Evolutionary conservation across 805 yeast genomes (phyloP).

Genomic region (Teunomyces kruisii): DNA sequence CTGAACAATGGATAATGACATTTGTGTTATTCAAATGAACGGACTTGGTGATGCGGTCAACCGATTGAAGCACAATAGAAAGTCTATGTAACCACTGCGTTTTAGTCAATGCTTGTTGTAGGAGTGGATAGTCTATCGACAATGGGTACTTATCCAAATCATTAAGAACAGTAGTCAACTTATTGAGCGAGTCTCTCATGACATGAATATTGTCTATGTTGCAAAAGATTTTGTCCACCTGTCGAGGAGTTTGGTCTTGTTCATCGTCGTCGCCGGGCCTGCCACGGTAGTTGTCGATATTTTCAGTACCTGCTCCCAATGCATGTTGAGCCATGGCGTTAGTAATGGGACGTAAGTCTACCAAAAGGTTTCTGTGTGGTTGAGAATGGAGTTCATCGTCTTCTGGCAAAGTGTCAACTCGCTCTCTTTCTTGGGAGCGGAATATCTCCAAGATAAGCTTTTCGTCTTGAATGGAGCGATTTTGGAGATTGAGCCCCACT

Average conservation of each 20-base stretch:
- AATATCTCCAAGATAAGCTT: conserved; percentile 74
- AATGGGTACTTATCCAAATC: conserved; percentile 63
- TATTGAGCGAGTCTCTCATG: conserved; percentile 79
- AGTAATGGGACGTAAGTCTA: conserved; percentile 89
- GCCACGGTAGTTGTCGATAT: conserved; percentile 77
- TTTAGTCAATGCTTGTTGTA: conserved; percentile 55
- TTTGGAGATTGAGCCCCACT: conserved; percentile 79
- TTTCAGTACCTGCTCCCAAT: conserved; percentile 96
- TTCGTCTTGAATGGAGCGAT: conserved; percentile 90
- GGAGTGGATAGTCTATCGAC: conserved; percentile 18
- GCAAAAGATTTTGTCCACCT: conserved; percentile 69
- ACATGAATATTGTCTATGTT: conserved; percentile 96
- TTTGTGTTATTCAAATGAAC: conserved; percentile 81
- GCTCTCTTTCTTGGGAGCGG: conserved; percentile 47
- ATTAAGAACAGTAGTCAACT: conserved; percentile 59
- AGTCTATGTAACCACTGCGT: conserved; percentile 81
- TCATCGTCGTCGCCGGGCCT: conserved; percentile 11
- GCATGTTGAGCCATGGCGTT: conserved; percentile 97
- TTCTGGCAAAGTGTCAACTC: conserved; percentile 15
- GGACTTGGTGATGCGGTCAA: conserved; percentile 77
- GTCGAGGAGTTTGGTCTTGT: conserved; percentile 16
- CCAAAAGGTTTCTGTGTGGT: conserved; percentile 60
- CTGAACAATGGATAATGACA: conserved; percentile 88
- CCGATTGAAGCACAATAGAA: conserved; percentile 65
- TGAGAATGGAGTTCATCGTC: conserved; percentile 26